Evolutionary conservation across 2,329 filamentous ascomycete genomes (phyloP).

Genomic region (Fusarium odoratissimum): DNA sequence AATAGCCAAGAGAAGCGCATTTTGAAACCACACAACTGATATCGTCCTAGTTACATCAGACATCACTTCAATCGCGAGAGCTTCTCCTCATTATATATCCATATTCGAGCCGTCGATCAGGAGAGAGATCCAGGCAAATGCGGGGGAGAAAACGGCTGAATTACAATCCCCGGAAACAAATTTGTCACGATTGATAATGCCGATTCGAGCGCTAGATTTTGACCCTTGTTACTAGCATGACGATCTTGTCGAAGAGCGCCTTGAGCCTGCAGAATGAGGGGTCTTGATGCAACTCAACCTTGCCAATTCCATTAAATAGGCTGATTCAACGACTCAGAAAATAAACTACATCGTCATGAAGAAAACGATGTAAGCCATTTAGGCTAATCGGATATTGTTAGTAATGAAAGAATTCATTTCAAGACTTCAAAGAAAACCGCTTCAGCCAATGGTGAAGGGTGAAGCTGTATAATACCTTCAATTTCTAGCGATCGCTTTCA

Average conservation of each 20-base stretch:
- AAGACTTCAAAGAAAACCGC: not conserved
- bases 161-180: not conserved
- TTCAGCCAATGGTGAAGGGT: not conserved
- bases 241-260: conserved; percentile 3
- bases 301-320: not conserved
- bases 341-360: not conserved
- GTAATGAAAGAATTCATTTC: too few relatives aligned
- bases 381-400: conserved; percentile 1
- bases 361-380: not conserved
- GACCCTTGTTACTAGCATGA: conserved; percentile 5
- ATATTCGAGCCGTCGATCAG: not conserved
- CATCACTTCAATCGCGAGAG: too few relatives aligned
- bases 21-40: not conserved
- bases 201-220: conserved; percentile 15
- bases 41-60: too few relatives aligned
- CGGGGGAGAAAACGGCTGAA: conserved; percentile 7
- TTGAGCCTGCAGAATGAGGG: conserved; percentile 8
- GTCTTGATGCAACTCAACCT: not conserved
- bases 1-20: conserved; percentile 8
- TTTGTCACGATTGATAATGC: not conserved
- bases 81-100: not conserved
- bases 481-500: not conserved
- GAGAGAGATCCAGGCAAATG: not conserved
- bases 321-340: not conserved
- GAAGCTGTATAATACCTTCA: fast-evolving